phyloP scores from a whole-genome alignment of 805 yeast species.

The Metschnikowia similis region DNA sequence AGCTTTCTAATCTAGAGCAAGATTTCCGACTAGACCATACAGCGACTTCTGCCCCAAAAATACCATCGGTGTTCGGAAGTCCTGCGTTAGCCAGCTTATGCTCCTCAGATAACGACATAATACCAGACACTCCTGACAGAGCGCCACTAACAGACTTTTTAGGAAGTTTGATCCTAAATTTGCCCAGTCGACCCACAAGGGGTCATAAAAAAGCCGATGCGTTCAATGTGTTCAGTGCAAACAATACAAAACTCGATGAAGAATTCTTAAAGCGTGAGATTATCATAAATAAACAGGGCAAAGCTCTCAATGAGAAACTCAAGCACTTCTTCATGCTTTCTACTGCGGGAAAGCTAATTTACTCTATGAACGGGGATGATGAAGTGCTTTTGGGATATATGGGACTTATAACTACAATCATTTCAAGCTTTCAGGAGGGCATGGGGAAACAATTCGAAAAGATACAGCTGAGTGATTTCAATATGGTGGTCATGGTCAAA shows the following conservation, averaged over 20 bases:
- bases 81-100: slow-evolving; percentile 5
- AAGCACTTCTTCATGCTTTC: slow-evolving; percentile 80
- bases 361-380: slow-evolving; percentile 71
- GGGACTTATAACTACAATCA: slow-evolving; percentile 77
- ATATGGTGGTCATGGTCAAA: slow-evolving; percentile 56
- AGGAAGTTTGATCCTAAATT: slow-evolving; percentile 7
- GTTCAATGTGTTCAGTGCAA: slow-evolving; percentile 12
- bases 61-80: slow-evolving; percentile 2
- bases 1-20: slow-evolving; percentile 5
- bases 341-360: slow-evolving; percentile 85
- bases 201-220: neutral
- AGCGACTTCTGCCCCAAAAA: neutral
- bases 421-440: slow-evolving; percentile 59
- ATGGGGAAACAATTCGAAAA: slow-evolving; percentile 39
- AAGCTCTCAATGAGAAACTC: slow-evolving; percentile 27
- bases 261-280: slow-evolving; percentile 10
- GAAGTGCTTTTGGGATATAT: slow-evolving; percentile 63
- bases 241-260: slow-evolving; percentile 7
- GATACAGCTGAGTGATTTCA: slow-evolving; percentile 47
- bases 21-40: slow-evolving; percentile 1
- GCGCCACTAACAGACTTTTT: slow-evolving; percentile 7
- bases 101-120: slow-evolving; percentile 9
- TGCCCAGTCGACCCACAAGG: neutral
- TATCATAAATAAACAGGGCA: slow-evolving; percentile 15
- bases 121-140: slow-evolving; percentile 2